A percentile compares a stretch with the other conserved stretches of the same genome.
These are phyloP conservation scores for Diphasiastrum complanatum DNA, from an alignment of 83 land plant species.

Conservation along the genomic window DNA sequence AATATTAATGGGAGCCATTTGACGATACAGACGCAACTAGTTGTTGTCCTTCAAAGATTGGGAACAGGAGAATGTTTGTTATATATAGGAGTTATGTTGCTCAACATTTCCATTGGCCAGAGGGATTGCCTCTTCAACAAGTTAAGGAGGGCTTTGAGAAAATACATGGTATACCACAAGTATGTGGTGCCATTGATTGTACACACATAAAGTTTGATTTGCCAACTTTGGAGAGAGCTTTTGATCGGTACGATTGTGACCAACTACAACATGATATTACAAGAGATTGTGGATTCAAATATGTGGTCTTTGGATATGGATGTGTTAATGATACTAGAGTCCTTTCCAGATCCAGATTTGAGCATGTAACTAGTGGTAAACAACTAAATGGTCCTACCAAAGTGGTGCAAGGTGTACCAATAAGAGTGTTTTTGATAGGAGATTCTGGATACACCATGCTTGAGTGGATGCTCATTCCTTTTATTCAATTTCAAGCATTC, in stretches of 20 bases:
- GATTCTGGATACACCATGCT: too few species aligned
- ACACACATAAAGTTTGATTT: not conserved
- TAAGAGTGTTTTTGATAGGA: too few species aligned
- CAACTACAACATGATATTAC: too few species aligned
- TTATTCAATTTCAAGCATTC: not conserved
- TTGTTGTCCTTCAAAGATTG: too few species aligned
- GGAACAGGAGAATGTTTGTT: too few species aligned
- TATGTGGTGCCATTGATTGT: constrained; percentile 1
- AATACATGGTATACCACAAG: constrained; percentile 3
- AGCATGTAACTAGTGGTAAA: not conserved
- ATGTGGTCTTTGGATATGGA: not conserved
- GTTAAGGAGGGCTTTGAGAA: too few species aligned
- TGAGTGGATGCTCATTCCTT: not conserved
- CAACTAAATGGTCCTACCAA: not conserved
- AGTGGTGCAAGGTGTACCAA: constrained; percentile 2
- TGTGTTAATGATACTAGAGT: not conserved
- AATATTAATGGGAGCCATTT: too few species aligned
- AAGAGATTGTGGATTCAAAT: too few species aligned
- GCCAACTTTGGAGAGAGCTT: not conserved
- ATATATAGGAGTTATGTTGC: too few species aligned
- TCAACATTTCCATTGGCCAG: too few species aligned
- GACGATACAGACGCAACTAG: too few species aligned
- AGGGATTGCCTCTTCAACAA: too few species aligned
- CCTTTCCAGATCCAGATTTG: not conserved
- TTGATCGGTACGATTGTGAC: constrained; percentile 6